Percentiles rank a stretch among this genome's conserved stretches.
Conservation (phyloP, 2,329 filamentous ascomycete species). For the Magnaporthiopsis incrustans region DNA sequence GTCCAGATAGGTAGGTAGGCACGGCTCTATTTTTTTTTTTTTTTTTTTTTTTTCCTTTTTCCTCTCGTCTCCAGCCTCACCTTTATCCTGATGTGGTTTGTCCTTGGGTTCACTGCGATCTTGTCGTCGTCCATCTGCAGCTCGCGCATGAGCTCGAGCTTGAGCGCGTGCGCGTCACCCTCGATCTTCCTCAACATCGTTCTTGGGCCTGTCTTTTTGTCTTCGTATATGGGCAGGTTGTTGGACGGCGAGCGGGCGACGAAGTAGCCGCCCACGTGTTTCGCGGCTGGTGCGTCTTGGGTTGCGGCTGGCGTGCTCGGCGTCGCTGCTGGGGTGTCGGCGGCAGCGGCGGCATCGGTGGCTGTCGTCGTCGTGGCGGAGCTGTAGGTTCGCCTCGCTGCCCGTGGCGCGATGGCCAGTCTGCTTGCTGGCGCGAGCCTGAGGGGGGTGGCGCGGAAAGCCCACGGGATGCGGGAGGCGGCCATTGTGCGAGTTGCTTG, state of each 20-base stretch:
- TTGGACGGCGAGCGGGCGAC: constrained; percentile 63
- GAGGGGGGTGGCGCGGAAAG: not conserved
- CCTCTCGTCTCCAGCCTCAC: constrained; percentile 32
- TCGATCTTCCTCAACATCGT: constrained; percentile 74
- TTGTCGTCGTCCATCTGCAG: constrained; percentile 49
- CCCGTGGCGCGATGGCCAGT: not conserved
- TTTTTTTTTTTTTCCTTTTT: too few relatives aligned
- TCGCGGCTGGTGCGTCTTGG: not conserved
- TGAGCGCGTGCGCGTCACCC: constrained; percentile 59
- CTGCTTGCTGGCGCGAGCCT: not conserved
- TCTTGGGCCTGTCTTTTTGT: constrained; percentile 67
- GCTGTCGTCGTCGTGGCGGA: not conserved
- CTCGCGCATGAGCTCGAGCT: constrained; percentile 51
- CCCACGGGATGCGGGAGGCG: not conserved
- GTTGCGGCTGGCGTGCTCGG: not conserved
- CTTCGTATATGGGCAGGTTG: constrained; percentile 70
- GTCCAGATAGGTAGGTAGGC: not conserved
- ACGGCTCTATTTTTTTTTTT: too few relatives aligned
- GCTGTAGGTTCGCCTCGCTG: not conserved
- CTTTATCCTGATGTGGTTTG: constrained; percentile 68
- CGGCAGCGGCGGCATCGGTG: not conserved
- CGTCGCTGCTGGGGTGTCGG: not conserved
- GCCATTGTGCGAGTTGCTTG: not conserved
- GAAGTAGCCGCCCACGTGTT: constrained; percentile 40
- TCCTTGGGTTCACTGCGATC: constrained; percentile 50